Base-by-base conservation (phyloP, 2,329 filamentous ascomycete genomes). In the Madurella fahalii region DNA sequence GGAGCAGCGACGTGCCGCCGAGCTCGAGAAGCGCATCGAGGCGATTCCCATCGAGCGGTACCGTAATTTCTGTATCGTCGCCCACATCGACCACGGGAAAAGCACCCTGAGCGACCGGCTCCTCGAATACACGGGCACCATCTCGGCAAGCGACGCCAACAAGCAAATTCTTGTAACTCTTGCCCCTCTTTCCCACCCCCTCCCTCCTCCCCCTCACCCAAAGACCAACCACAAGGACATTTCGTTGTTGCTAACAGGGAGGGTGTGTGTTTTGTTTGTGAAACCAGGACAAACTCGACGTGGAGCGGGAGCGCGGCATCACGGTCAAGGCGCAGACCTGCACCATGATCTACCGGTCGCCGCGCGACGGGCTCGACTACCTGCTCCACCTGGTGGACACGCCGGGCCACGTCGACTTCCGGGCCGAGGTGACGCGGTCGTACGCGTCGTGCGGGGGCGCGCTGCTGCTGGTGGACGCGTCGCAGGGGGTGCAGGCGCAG, bases 311-410 rank as follows among this genome's bases (percentile, higher is more conserved):
- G 72, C 84, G 94, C 40, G 94, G 94, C 58, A 99, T 99, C 69
- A 99, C 94, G 0, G 94, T 99, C 70, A 99, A 99, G 77, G 94
- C 94, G 52, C 94, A 99, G 76, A 97, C 94, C 54, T 97, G 94
- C 73, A 94, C 87, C 53, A 99, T 99, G 94, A 82, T 99, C 50
- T 96, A 96, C 76, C 90, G 87, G 30, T 78, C 96, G 73, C 77
- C 87, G 5, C 41, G 40, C 30, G 53, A 60, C 16, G 92, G 89
- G 15, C 76, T 87, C 32, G 94, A 99, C 71, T 97, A 97, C 69
- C 80, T 99, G 53, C 78, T 99, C 31, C 94, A 99, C 72, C 80
- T 99, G 30, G 92, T 99, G 54, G 94, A 99, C 71, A 99, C 94
- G 0, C 94, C 94, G 0, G 94, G 94, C 30, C 94, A 99, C 74